Percentiles rank a stretch among this genome's conserved stretches.
These are phyloP conservation scores for Sugiyamaella mastotermitis DNA, from an alignment of 805 yeast genomes.

Conservation along the genomic window DNA sequence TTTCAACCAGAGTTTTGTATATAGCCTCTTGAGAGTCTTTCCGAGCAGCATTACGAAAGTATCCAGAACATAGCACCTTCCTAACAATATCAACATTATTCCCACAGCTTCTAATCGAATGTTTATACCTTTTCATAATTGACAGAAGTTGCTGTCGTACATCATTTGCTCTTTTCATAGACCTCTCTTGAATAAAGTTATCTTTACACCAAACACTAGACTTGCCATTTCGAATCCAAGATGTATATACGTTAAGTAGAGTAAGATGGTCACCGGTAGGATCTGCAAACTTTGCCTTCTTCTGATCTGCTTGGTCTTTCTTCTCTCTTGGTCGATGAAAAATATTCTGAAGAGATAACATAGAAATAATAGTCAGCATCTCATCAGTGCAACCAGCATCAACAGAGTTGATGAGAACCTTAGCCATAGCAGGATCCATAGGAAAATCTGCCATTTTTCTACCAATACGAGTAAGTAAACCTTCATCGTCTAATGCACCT, in stretches of 20 bases:
- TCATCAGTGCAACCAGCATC: constrained; percentile 58
- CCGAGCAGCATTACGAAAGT: constrained; percentile 59
- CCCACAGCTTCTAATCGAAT: constrained; percentile 29
- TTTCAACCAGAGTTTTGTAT: constrained; percentile 33
- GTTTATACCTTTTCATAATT: constrained; percentile 31
- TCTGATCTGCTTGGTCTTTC: constrained; percentile 58
- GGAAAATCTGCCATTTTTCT: constrained; percentile 88
- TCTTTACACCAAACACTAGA: constrained; percentile 82
- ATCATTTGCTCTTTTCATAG: constrained; percentile 61
- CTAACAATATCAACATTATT: constrained; percentile 35
- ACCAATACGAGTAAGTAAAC: constrained; percentile 72
- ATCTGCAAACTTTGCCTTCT: constrained; percentile 47
- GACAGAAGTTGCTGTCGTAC: constrained; percentile 66
- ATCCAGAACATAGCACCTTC: constrained; percentile 59
- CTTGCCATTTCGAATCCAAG: constrained; percentile 64
- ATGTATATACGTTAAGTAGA: constrained; percentile 65
- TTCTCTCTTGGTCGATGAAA: constrained; percentile 63
- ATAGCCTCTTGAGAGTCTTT: constrained; percentile 59
- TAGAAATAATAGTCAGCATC: constrained; percentile 67
- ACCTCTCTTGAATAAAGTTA: constrained; percentile 69
- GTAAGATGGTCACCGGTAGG: constrained; percentile 75
- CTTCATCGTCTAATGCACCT: constrained; percentile 79
- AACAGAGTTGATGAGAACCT: constrained; percentile 60
- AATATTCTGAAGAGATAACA: constrained; percentile 73
- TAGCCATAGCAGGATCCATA: constrained; percentile 83